Base-by-base conservation (phyloP, 2,329 filamentous ascomycete species). In the Alternaria infectoria region DNA sequence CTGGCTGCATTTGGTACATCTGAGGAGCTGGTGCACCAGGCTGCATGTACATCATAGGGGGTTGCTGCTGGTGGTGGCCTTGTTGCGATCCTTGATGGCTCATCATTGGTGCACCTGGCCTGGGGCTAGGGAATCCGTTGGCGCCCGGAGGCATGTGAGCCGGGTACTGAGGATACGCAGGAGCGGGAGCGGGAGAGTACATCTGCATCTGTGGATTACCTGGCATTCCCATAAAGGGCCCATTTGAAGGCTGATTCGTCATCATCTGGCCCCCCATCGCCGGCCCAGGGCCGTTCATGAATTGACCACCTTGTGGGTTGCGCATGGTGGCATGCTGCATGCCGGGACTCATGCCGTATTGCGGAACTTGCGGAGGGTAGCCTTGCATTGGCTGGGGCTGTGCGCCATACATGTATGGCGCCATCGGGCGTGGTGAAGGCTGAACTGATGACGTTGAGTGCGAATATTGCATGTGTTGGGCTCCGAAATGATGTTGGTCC, bases 21-120 rank as follows among this genome's bases (percentile, higher is more conserved):
- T 91, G 91, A 76, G 93, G 91, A 74, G 89, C 91, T 75, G 91
- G 92, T 75, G 90, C 90, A 57, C 85, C 89, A 46, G 90, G 90
- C 73, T 90, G 91, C 90, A 94, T 92, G 67, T 84, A 86, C 87
- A 91, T 84, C 87, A 94, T 82, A 84, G 88, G 73, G 13, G 70
- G 66, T 83, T 89, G 83, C 51, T 85, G 84, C 51, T 85, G 84
- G 60, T 85, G 84, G 77, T 96, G 93, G 44, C 94, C 93, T 79
- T 97, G 94, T 75, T 97, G 95, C 26, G 94, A 97, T 59, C 93
- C 93, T 81, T 97, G 93, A 69, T 94, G 94, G 74, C 90, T 92
- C 95, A 98, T 98, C 90, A 96, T 93, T 2, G 93, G 90, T 12
- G 96, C 77, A 52, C 90, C 89, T 51, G 93, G 88, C 60, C 93